Base-by-base conservation (phyloP, 1,284 basidiomycete genomes). In the Mrakiaceae sp. region DNA sequence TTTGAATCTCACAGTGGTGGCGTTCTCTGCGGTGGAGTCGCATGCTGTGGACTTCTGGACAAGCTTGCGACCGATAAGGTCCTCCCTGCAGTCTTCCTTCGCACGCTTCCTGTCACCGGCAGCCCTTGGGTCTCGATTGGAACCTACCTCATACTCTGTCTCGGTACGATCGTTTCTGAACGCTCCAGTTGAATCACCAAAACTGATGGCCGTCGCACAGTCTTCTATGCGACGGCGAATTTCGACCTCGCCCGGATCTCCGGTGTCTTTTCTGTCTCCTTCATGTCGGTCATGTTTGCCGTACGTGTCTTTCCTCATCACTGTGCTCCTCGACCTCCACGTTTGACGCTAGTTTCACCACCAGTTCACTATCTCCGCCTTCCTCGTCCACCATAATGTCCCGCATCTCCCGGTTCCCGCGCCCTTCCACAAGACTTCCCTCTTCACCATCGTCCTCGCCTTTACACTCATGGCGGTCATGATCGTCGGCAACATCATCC, bases 151-250 rank as follows among this genome's bases (percentile, higher is more conserved):
- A 43, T 5, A 1, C 9, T 46, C 39, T 64, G 10, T 56, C 7
- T 57, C 4, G 39, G 54, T 55, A 10, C 4, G 54, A 42, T 8
- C 16, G 16, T 54, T 27, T 10, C 16, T 14, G 48, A 49, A 49
- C 48, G 8, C 9, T 9, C 2, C 14, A 8, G 48, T 49, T 14
- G 9, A 49, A 49, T 14, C 48, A 49, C 48, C 48, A 8, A 27
- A 4, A 27, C 51, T 53, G 51, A 53, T 39, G 14, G 8, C 0
- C 51, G n/a, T 27, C 40, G 12, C 5, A 11, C 57, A 47, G 57
- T 72, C 27, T 69, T 75, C 51, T 74, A 72, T 55, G 71, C 71
- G 0, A 69, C 70, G 0, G 69, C 70, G 27, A 67, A 68, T 4
- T 70, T 71, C 58, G 70, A 63, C 52, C 68, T 73, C 53, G 7